A percentile compares a stretch with the other conserved stretches of the same genome.
Conservation (phyloP, 2,329 filamentous ascomycete genomes). For the Raffaelea deltoideospora region DNA sequence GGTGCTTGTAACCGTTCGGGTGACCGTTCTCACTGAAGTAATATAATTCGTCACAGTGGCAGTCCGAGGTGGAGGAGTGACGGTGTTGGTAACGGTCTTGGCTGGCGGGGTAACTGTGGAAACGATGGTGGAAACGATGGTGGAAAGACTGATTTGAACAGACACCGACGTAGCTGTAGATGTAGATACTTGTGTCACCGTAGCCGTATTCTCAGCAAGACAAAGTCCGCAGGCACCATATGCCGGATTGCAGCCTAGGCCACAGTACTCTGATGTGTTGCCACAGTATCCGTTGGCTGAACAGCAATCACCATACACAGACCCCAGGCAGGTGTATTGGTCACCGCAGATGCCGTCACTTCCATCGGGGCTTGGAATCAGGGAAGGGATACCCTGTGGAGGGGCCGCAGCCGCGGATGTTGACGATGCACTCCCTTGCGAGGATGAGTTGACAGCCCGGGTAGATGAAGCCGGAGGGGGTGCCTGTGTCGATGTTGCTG, state of each 20-base stretch:
- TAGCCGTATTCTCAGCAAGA: neutral
- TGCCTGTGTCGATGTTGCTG: neutral
- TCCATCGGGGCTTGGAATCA: conserved; percentile 4
- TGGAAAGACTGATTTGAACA: too few relatives aligned
- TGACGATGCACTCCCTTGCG: conserved; percentile 73
- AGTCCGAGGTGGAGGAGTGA: neutral
- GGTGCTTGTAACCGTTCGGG: neutral
- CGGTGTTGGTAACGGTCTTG: neutral
- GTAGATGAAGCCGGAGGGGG: neutral
- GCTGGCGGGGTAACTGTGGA: neutral
- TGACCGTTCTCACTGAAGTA: neutral
- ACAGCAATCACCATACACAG: conserved; percentile 7
- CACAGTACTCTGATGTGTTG: conserved; percentile 6
- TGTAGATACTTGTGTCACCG: conserved; percentile 2
- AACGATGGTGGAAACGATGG: neutral
- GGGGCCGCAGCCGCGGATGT: conserved; percentile 39
- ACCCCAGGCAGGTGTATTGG: conserved; percentile 5
- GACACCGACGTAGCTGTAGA: too few relatives aligned
- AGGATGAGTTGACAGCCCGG: conserved; percentile 76
- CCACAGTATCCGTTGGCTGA: conserved; percentile 8
- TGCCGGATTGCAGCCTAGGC: conserved; percentile 6
- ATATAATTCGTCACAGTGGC: neutral
- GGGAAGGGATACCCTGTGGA: neutral
- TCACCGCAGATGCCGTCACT: conserved; percentile 8
- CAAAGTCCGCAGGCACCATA: conserved; percentile 6